Conservation (phyloP, 805 yeast genomes). For the Pichia cephalocereana region DNA sequence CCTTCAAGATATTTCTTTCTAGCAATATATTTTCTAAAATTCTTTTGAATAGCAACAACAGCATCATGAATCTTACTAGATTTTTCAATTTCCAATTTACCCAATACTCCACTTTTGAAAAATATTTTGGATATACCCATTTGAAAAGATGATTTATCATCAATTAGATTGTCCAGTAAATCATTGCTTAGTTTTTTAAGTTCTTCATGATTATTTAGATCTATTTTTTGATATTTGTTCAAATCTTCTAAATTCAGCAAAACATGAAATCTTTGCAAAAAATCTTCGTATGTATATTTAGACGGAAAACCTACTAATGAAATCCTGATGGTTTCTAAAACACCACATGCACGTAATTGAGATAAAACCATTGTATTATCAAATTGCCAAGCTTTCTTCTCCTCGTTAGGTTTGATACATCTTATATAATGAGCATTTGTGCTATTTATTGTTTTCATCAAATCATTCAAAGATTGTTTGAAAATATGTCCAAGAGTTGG, state of each 20-base stretch:
- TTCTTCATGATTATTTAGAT: slow-evolving; percentile 40
- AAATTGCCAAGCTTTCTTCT: slow-evolving; percentile 90
- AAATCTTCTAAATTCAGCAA: slow-evolving; percentile 62
- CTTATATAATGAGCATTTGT: slow-evolving; percentile 95
- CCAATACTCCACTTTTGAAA: slow-evolving; percentile 94
- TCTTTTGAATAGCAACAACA: slow-evolving; percentile 82
- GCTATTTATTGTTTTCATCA: slow-evolving; percentile 85
- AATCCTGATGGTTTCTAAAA: slow-evolving; percentile 87
- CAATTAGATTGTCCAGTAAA: slow-evolving; percentile 54
- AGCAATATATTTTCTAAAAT: slow-evolving; percentile 53
- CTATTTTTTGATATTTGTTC: slow-evolving; percentile 45
- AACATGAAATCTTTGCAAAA: slow-evolving; percentile 79
- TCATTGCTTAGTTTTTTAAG: slow-evolving; percentile 57
- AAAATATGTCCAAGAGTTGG: slow-evolving; percentile 94
- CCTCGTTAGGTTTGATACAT: slow-evolving; percentile 94
- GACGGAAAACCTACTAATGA: slow-evolving; percentile 99
- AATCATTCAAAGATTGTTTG: slow-evolving; percentile 82
- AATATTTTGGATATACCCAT: slow-evolving; percentile 89
- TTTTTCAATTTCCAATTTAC: slow-evolving; percentile 78
- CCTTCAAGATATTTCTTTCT: slow-evolving; percentile 51
- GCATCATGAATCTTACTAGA: slow-evolving; percentile 65
- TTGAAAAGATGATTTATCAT: slow-evolving; percentile 64
- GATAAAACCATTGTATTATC: slow-evolving; percentile 91
- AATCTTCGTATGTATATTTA: slow-evolving; percentile 87
- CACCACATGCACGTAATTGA: slow-evolving; percentile 97